Evolutionary conservation across 2,329 filamentous ascomycete species (phyloP).

Genomic region (Pezicula rhizophila): DNA sequence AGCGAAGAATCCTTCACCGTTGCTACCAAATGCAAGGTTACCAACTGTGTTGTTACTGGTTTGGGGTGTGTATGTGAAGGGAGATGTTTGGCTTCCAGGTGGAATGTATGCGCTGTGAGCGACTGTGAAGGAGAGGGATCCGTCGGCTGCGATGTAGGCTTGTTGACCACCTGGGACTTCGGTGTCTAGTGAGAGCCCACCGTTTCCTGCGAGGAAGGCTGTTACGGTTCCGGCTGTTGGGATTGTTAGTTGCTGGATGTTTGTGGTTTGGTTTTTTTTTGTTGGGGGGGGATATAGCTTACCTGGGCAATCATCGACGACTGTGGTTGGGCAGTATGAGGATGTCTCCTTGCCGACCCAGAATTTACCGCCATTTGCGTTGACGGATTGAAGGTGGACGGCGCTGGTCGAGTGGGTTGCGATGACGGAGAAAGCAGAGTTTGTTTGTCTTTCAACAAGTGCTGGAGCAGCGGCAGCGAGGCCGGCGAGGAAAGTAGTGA

Average conservation of each 20-base stretch:
- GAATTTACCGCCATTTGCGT: constrained; percentile 12
- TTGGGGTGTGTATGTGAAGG: constrained; percentile 8
- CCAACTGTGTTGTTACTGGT: constrained; percentile 1
- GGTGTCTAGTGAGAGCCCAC: neutral
- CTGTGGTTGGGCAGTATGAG: constrained; percentile 9
- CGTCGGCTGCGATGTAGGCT: constrained; percentile 28
- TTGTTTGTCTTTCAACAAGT: neutral
- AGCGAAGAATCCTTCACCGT: constrained; percentile 6
- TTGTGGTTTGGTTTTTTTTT: neutral
- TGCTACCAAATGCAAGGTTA: constrained; percentile 6
- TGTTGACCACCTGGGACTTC: constrained; percentile 11
- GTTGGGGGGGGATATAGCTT: neutral
- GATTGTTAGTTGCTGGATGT: neutral
- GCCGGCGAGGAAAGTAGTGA: constrained; percentile 9
- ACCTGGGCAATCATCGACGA: neutral
- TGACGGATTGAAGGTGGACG: constrained; percentile 6
- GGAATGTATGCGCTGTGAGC: constrained; percentile 35
- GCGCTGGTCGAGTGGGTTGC: constrained; percentile 1
- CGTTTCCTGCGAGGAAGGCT: neutral
- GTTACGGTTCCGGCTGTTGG: constrained; percentile 6
- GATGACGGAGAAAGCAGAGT: constrained; percentile 1
- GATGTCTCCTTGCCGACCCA: constrained; percentile 10
- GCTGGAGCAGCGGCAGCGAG: constrained; percentile 10
- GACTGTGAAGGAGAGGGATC: constrained; percentile 16
- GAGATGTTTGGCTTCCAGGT: neutral